Evolutionary conservation across 2,329 filamentous ascomycete species (phyloP).

Genomic region (Delphinella strobiligena): DNA sequence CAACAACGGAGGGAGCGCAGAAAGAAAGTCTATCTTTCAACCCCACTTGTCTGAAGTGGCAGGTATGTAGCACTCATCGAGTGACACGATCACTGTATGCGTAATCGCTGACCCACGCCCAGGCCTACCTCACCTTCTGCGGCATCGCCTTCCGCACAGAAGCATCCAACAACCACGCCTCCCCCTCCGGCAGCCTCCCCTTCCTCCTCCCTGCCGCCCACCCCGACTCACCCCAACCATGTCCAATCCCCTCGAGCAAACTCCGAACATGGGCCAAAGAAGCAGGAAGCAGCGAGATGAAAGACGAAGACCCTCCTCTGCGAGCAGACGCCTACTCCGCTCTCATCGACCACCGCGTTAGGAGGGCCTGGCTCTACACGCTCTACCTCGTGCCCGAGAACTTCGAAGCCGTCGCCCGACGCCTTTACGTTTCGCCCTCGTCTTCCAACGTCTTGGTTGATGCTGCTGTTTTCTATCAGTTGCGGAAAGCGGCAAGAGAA

Average conservation of each 20-base stretch:
- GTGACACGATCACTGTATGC: not conserved
- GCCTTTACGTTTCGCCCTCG: slow-evolving; percentile 57
- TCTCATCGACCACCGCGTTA: slow-evolving; percentile 64
- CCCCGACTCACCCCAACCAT: slow-evolving; percentile 15
- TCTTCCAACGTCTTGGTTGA: slow-evolving; percentile 51
- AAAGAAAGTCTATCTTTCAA: slow-evolving; percentile 67
- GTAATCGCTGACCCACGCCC: not conserved
- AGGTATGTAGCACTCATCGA: slow-evolving; percentile 45
- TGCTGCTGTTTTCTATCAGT: slow-evolving; percentile 48
- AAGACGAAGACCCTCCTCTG: slow-evolving; percentile 24
- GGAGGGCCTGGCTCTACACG: slow-evolving; percentile 77
- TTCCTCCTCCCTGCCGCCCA: slow-evolving; percentile 56
- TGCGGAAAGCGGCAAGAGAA: slow-evolving; percentile 59
- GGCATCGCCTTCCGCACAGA: slow-evolving; percentile 54
- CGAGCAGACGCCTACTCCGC: slow-evolving; percentile 66
- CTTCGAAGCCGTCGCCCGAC: slow-evolving; percentile 49
- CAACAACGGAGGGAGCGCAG: slow-evolving; percentile 48
- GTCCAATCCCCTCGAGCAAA: slow-evolving; percentile 48
- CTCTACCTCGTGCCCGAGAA: slow-evolving; percentile 67
- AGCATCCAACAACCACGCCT: slow-evolving; percentile 84
- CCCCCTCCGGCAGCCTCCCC: slow-evolving; percentile 75
- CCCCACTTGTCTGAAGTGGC: slow-evolving; percentile 89
- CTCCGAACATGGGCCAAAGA: slow-evolving; percentile 57
- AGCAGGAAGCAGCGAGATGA: slow-evolving; percentile 25
- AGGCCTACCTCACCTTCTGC: slow-evolving; percentile 76